Evolutionary conservation across 208 protist genomes (phyloP), one percentile per base, ranked within the genome.

Genomic region (Strigomonas culicis): DNA sequence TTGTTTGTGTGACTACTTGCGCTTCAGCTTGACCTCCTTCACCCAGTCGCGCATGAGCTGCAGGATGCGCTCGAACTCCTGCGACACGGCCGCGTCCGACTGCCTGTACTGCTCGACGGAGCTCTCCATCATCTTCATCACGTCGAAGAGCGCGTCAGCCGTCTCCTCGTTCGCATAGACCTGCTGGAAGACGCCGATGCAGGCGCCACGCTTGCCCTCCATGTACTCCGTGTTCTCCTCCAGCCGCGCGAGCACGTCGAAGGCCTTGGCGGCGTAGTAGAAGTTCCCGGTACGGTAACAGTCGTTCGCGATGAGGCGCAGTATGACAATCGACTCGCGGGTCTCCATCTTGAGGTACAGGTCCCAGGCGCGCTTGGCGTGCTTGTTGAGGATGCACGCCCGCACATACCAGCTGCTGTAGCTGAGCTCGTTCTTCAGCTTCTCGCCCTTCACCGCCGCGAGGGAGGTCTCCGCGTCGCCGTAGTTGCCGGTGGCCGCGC

Each of bases 271-370:
- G 27, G 96, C 75, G 75, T 98, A 98, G 75, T 97, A 98, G 68
- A 98, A 99, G 44, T 81, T 79, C 47, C 96, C 94, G 11, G 93
- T 90, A 55, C 86, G 92, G 77, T 98, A 99, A 79, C 97, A 99
- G 68, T 99, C 97, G 79, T 99, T 98, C n/a, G 97, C 94, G 36
- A 99, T 96, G 7, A 98, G 88, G n/a, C 91, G 89, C n/a, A 98
- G 81, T 22, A 98, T 92, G 46, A 82, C 85, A 61, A 98, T 96
- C 10, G 84, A 89, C 63, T 98, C 95, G n/a, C 89, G 83, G 46
- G 92, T 97, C 56, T 98, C 97, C 84, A 98, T 98, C 72, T 98
- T 97, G 3, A 99, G 81, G 63, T 99, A 99, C 39, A 98, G 82
- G 56, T 99, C 98, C 97, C 97, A 99, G 19, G 98, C 92, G 66